Evolutionary conservation across 192 early-diverging fungal genomes (phyloP), one percentile per base, ranked within the genome.

Genomic region (Gonapodya prolifera): DNA sequence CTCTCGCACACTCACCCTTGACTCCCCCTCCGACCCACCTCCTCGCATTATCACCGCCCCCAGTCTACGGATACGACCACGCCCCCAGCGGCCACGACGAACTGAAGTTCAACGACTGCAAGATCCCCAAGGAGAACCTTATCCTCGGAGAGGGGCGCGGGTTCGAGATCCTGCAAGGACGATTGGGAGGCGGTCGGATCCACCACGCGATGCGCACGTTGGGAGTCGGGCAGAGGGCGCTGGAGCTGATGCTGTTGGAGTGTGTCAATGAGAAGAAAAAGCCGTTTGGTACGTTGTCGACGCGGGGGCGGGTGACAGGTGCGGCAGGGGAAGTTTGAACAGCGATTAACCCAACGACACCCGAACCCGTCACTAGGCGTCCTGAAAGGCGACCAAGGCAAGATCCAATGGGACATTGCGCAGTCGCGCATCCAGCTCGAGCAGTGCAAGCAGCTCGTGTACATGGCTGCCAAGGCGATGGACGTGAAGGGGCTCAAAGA

Each of bases 81-180:
- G 95, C 96, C 13, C 94, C 95, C 30, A 92, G 96, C 82, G 97
- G 97, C 61, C 97, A 99, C 85, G 91, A 90, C 80, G 97, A 99
- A 82, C 91, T 99, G 70, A 80, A 89, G 8, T 99, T 99, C 79
- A 90, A 91, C 33, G 89, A 96, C 79, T 94, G 95, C 69, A 86
- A 91, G 75, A 92, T 99, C 33, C 95, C 95, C 0, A 84, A 83
- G 30, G 89, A 92, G 69, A 8, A 61, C 45, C 8, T 61, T 16
- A 16, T 61, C 45, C 45, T 61, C 45, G 23, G 45, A 23, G 23
- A 16, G 8, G 8, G 8, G 45, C 8, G 23, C 45, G 23, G 23
- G 45, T 16, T 23, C 8, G 8, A 23, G 23, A 61, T 61, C 8
- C 8, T 61, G n/a, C n/a, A n/a, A n/a, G n/a, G n/a, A n/a, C n/a